Percentiles rank a stretch among this genome's conserved stretches.
Evolutionary conservation across 1,139 yeast genomes (phyloP).

Genomic region (Lodderomyces metapsilosis): DNA sequence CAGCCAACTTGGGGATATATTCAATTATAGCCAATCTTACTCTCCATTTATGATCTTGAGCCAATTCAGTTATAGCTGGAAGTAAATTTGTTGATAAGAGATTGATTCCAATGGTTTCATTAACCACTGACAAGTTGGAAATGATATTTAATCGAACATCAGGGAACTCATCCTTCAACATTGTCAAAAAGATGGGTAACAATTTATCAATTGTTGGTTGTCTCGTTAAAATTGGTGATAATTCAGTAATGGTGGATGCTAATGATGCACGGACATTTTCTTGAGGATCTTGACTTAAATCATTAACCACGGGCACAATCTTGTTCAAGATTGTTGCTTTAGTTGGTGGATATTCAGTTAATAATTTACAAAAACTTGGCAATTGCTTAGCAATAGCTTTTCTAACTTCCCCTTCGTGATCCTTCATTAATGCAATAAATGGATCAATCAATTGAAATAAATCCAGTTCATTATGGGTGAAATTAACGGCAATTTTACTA

Average conservation of each 20-base stretch:
- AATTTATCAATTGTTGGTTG: conserved; percentile 80
- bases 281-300: conserved; percentile 83
- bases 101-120: conserved; percentile 92
- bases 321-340: conserved; percentile 60
- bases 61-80: conserved; percentile 95
- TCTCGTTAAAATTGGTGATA: conserved; percentile 85
- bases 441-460: conserved; percentile 61
- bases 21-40: conserved; percentile 96
- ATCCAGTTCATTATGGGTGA: conserved; percentile 54
- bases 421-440: conserved; percentile 77
- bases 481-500: conserved; percentile 67
- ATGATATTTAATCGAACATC: conserved; percentile 95
- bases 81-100: conserved; percentile 79
- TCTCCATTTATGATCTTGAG: conserved; percentile 97
- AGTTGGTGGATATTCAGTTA: conserved; percentile 42
- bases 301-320: conserved; percentile 81
- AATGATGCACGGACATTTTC: conserved; percentile 92
- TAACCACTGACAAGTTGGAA: conserved; percentile 85
- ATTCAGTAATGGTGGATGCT: conserved; percentile 82
- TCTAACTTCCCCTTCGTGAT: conserved; percentile 94
- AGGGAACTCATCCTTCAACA: conserved; percentile 96
- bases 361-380: conserved; percentile 69
- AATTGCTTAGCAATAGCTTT: conserved; percentile 91
- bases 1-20: conserved; percentile 93
- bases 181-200: conserved; percentile 83